Evolutionary conservation across 2,329 filamentous ascomycete species (phyloP), one percentile per base, ranked within the genome.

Genomic region (Ceratocystis albifundus): DNA sequence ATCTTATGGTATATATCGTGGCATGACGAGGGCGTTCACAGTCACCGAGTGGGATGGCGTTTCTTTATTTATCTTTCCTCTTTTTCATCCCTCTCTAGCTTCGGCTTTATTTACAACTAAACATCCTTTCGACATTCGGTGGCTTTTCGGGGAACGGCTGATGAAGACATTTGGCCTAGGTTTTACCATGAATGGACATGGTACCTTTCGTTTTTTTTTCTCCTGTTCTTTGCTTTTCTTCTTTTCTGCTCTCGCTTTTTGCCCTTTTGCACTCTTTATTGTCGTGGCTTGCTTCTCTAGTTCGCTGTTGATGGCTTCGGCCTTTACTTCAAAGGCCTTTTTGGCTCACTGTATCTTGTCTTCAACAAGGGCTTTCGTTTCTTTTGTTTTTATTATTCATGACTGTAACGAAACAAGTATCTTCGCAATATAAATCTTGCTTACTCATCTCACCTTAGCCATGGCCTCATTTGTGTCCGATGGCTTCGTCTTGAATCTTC

Each of bases 171-270:
- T 48, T 65, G 41, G 64, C 64, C 50, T 61, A 45, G 64, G 64
- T 65, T 65, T 65, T 65, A 61, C 64, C 64, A 65, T 65, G 64
- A 65, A 65, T 28, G 64, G 64, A 61, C 64, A 65, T 65, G 64
- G 64, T 65, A 48, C 64, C 64, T 65, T 36, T 65, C 32, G 64
- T 59, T 57, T 61, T 61, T 61, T 30, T 65, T 61, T 46, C 22
- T 65, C 1, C 12, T 41, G 44, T 36, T 44, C 10, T 55, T 55
- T 22, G 32, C 2, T 57, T 41, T 41, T 44, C 12, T 5, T 65
- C 28, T 7, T 28, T 45, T 45, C 30, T 30, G 3, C 36, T 8
- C 17, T 53, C 57, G 48, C 15, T 17, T 57, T 57, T n/a, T 32
- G 12, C 10, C 25, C n/a, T 65, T 41, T 8, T 20, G 22, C 4